These are phyloP conservation scores for Verbascum thapsus DNA, from an alignment of 257 asterid species.

Conservation along the genomic window DNA sequence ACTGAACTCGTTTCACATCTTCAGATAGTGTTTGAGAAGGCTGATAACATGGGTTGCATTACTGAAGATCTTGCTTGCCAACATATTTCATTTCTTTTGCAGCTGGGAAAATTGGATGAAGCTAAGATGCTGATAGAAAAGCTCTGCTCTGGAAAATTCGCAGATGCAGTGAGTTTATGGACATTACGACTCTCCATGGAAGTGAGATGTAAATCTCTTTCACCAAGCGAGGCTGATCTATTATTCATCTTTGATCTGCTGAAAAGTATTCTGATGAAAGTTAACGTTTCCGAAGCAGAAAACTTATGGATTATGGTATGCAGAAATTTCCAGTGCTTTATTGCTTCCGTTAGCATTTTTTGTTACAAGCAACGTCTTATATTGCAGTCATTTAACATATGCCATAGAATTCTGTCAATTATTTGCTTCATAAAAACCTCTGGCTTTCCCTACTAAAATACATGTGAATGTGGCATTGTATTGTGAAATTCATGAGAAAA, in stretches of 20 bases:
- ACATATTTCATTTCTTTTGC: conserved; percentile 66
- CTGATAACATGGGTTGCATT: conserved; percentile 58
- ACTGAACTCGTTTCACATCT: conserved; percentile 63
- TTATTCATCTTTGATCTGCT: conserved; percentile 52
- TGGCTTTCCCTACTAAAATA: not conserved
- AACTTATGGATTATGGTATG: conserved; percentile 88
- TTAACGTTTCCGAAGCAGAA: conserved; percentile 64
- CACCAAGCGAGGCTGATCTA: conserved; percentile 50
- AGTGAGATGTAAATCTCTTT: conserved; percentile 37
- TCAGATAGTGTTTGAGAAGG: conserved; percentile 64
- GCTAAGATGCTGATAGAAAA: conserved; percentile 59
- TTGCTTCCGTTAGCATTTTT: conserved; percentile 7
- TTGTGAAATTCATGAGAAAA: not conserved
- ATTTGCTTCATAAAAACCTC: conserved; percentile 3
- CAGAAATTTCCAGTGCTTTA: conserved; percentile 24
- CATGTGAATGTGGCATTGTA: no score
- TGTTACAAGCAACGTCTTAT: not conserved
- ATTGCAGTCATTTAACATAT: not conserved
- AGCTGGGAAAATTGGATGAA: conserved; percentile 56
- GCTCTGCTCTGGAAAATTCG: conserved; percentile 61
- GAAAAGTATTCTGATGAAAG: conserved; percentile 52
- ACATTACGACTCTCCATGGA: conserved; percentile 65
- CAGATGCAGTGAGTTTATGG: conserved; percentile 65
- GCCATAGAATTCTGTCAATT: no score
- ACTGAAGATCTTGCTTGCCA: conserved; percentile 78